These are phyloP conservation scores for Venturia effusa DNA, from an alignment of 2,329 filamentous ascomycete species.

Conservation along the genomic window DNA sequence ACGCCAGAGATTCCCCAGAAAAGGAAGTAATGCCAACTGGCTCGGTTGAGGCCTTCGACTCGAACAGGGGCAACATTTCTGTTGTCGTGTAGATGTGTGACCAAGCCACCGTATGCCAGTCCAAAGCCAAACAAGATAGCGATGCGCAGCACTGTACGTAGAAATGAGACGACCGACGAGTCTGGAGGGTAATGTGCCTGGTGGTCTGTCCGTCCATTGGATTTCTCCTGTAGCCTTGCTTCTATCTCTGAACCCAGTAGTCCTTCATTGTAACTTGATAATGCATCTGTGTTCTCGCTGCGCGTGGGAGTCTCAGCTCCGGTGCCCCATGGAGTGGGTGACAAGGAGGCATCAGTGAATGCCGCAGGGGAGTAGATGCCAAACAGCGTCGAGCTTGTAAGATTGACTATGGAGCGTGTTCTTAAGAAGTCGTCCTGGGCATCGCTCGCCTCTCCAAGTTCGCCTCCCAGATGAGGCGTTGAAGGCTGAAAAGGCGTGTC, in stretches of 20 bases:
- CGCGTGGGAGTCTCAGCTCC: constrained; percentile 57
- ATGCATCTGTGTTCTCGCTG: background rate
- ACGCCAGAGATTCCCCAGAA: constrained; percentile 80
- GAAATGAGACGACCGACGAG: background rate
- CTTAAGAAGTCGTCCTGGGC: constrained; percentile 32
- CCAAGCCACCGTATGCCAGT: constrained; percentile 69
- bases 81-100: constrained; percentile 67
- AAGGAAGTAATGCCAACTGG: constrained; percentile 55
- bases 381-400: constrained; percentile 79
- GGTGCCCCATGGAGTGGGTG: constrained; percentile 65
- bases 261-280: constrained; percentile 15
- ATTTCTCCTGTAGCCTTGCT: constrained; percentile 2
- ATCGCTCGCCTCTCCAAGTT: background rate
- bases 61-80: constrained; percentile 53
- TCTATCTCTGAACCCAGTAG: constrained; percentile 18
- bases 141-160: background rate
- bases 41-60: constrained; percentile 42
- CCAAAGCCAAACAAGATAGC: constrained; percentile 65
- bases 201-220: background rate
- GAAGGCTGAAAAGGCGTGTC: constrained; percentile 15
- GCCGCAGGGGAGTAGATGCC: constrained; percentile 75
- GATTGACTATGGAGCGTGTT: constrained; percentile 69
- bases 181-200: background rate
- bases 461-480: constrained; percentile 16
- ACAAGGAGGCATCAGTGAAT: constrained; percentile 46